Base-by-base conservation (phyloP, 2,329 filamentous ascomycete genomes). In the Fusarium xyrophilum region DNA sequence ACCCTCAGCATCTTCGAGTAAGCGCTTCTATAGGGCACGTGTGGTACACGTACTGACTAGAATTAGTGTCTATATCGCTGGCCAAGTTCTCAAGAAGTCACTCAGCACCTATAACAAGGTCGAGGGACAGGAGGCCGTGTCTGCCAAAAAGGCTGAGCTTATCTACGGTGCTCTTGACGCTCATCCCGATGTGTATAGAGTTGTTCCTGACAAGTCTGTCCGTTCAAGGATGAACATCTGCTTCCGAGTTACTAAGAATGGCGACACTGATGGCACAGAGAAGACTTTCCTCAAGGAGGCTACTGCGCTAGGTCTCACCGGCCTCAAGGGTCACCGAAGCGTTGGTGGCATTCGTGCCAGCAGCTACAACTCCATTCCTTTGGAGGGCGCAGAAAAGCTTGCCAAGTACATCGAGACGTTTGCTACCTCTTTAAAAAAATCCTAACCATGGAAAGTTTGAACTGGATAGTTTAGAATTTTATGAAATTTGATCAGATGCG, bases 211-310 rank as follows among this genome's bases (percentile, higher is more conserved):
- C 71, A 91, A 91, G 80, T 82, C 82, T 25, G 91, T 86, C 6
- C 90, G 94, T 59, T 97, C 92, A 73, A 85, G 93, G 57, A 97
- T 98, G 91, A 98, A 98, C 80, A 92, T 98, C 61, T 97, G 93
- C 84, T 97, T 97, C 85, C 84, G 93, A 19, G 85, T 97, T 21
- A 83, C 72, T 68, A 83, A 82, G 77, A 78, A 83, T 48, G 86
- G 84, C 44, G 87, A 89, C 42, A 82, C 88, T 61, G 88, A 89
- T 53, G 89, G 86, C 15, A 85, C 89, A 25, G 94, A 98, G 79
- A 92, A 93, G 79, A 84, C 84, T 1, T 98, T 98, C 81, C 79
- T 98, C 46, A 86, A 89, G 63, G 88, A 91, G 48, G 90, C 89
- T 2, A 87, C 90, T 63, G 86, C 86, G 63, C 83, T 83, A 55